phyloP scores from a whole-genome alignment of 176 grass and related monocot species.

The Carex myosuroides region DNA sequence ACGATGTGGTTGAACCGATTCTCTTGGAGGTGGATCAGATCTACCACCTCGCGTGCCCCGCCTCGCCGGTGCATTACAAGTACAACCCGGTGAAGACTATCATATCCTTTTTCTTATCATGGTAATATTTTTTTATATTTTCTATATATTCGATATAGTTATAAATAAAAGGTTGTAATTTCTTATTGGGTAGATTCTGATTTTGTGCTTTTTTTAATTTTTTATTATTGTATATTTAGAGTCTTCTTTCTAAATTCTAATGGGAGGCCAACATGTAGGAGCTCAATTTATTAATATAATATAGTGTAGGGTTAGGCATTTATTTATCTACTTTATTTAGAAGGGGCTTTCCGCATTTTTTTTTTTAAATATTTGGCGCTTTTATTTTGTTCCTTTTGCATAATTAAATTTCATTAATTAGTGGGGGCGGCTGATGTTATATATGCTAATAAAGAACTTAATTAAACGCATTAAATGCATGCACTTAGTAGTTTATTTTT shows the following conservation, averaged over 20 bases:
- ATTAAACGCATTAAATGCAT: background rate
- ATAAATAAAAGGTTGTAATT: background rate
- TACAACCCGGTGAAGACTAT: slow-evolving; percentile 98
- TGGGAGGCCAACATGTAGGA: background rate
- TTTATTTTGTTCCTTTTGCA: background rate
- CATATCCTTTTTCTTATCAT: slow-evolving; percentile 68
- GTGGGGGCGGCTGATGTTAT: background rate
- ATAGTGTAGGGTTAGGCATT: background rate
- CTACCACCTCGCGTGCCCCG: slow-evolving; percentile 96
- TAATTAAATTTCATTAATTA: background rate
- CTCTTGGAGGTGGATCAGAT: slow-evolving; percentile 97
- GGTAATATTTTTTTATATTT: background rate
- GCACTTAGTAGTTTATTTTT: background rate
- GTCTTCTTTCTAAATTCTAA: background rate
- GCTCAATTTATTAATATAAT: background rate
- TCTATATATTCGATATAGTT: background rate
- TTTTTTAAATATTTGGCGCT: background rate
- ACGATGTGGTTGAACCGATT: slow-evolving; percentile 92
- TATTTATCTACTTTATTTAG: too few relatives aligned
- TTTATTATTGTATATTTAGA: background rate
- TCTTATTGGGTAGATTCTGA: background rate
- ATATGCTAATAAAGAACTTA: background rate
- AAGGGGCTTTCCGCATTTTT: background rate
- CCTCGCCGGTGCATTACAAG: slow-evolving; percentile 93
- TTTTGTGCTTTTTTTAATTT: background rate